Evolutionary conservation across 73 alveolate genomes (phyloP).

Genomic region (Effrenium voratum): DNA sequence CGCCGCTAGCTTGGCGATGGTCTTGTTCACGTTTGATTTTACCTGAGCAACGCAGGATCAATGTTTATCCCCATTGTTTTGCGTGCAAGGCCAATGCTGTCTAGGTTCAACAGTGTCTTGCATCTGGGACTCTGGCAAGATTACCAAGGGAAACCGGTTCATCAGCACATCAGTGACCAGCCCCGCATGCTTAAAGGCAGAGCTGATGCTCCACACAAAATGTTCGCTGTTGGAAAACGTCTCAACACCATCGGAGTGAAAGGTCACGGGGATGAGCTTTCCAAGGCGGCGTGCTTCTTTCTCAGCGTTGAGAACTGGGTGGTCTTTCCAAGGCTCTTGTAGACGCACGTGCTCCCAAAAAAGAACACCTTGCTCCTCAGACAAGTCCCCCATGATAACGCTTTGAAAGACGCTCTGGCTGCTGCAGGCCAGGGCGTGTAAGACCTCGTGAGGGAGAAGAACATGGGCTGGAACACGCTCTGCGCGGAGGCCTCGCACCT

Average conservation of each 20-base stretch:
- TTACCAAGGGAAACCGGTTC: neutral
- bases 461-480: neutral
- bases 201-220: neutral
- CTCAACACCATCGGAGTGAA: slow-evolving; percentile 42
- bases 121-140: neutral
- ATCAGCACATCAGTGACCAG: neutral
- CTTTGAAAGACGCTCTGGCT: neutral
- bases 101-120: neutral
- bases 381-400: neutral
- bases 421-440: slow-evolving; percentile 20
- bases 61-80: neutral
- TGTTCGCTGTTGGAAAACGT: neutral
- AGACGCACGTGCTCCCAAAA: neutral
- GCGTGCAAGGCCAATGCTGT: neutral
- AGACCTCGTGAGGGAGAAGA: slow-evolving; percentile 34
- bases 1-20: neutral
- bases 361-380: neutral
- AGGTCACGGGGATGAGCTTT: neutral
- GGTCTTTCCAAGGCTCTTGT: slow-evolving; percentile 10
- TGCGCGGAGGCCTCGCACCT: neutral
- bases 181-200: neutral
- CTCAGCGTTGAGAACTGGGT: neutral
- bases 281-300: neutral
- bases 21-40: neutral
- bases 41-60: neutral